These are phyloP conservation scores for Ophiostoma ips DNA, from an alignment of 2,329 filamentous ascomycete genomes.

Conservation along the genomic window DNA sequence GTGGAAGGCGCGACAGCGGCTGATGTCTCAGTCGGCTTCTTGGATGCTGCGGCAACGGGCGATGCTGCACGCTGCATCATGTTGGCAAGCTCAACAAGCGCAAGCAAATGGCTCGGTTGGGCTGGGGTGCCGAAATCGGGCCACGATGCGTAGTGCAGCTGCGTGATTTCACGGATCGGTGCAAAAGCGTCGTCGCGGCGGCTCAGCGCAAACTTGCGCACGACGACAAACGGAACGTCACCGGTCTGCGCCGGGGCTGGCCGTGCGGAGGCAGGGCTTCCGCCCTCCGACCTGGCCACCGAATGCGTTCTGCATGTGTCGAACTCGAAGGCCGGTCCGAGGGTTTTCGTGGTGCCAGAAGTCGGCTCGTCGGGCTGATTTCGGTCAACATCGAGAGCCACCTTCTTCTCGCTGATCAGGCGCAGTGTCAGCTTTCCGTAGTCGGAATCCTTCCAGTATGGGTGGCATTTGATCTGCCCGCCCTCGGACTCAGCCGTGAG, in stretches of 20 bases:
- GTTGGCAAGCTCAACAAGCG: conserved; percentile 78
- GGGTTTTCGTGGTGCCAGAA: conserved; percentile 18
- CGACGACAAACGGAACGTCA: conserved; percentile 61
- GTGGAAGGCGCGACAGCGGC: not conserved
- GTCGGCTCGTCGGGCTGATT: not conserved
- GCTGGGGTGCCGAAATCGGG: conserved; percentile 92
- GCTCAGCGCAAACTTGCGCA: conserved; percentile 75
- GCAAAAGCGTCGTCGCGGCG: conserved; percentile 67
- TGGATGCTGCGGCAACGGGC: not conserved
- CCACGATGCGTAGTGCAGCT: conserved; percentile 92
- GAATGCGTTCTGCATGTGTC: conserved; percentile 12
- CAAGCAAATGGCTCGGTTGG: conserved; percentile 73
- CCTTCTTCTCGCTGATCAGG: conserved; percentile 65
- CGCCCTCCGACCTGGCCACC: not conserved
- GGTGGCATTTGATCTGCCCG: conserved; percentile 86
- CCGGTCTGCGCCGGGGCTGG: conserved; percentile 18
- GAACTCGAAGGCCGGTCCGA: conserved; percentile 26
- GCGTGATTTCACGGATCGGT: conserved; percentile 82
- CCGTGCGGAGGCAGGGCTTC: conserved; percentile 4
- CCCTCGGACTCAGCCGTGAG: conserved; percentile 89
- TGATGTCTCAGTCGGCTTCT: not conserved
- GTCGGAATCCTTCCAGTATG: conserved; percentile 72
- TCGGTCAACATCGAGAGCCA: conserved; percentile 55
- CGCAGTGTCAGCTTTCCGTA: conserved; percentile 69
- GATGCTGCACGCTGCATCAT: conserved; percentile 47